Conservation (phyloP, 768 basidiomycete species). For the Russula sp. region DNA sequence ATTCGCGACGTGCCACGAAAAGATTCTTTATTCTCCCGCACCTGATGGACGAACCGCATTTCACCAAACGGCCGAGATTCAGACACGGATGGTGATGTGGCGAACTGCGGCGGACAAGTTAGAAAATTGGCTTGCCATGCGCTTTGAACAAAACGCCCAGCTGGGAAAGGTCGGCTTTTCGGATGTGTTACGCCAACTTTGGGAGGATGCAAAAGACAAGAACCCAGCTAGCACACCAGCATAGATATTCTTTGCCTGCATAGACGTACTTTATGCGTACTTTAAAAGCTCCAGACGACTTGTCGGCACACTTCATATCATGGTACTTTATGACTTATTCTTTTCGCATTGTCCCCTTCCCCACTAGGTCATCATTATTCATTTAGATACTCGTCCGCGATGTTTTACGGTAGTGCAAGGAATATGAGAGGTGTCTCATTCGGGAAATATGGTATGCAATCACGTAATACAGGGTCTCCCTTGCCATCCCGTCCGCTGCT, state of each 20-base stretch:
- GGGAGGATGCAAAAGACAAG: constrained; percentile 65
- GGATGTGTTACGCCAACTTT: constrained; percentile 75
- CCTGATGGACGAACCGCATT: constrained; percentile 65
- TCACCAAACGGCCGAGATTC: constrained; percentile 87
- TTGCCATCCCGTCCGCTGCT: no score
- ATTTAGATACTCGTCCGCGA: constrained; percentile 10
- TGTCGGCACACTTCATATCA: constrained; percentile 27
- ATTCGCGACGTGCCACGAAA: constrained; percentile 89
- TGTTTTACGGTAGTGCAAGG: background rate
- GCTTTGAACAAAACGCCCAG: constrained; percentile 91
- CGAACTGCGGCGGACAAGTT: constrained; percentile 76
- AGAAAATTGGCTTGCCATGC: constrained; percentile 81
- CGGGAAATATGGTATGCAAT: constrained; percentile 4
- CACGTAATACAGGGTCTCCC: constrained; percentile 5
- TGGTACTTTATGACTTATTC: constrained; percentile 33
- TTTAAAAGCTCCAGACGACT: constrained; percentile 32
- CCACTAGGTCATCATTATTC: constrained; percentile 3
- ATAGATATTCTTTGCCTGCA: constrained; percentile 24
- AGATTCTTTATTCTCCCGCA: constrained; percentile 81
- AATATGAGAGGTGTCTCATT: constrained; percentile 1
- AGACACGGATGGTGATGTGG: constrained; percentile 79
- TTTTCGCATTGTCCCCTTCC: constrained; percentile 30
- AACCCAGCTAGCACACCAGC: constrained; percentile 39
- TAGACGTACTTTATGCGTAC: constrained; percentile 31
- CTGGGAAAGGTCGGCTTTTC: constrained; percentile 87